Evolutionary conservation across 1,284 basidiomycete species (phyloP).

Genomic region (Heterobasidion annosum): DNA sequence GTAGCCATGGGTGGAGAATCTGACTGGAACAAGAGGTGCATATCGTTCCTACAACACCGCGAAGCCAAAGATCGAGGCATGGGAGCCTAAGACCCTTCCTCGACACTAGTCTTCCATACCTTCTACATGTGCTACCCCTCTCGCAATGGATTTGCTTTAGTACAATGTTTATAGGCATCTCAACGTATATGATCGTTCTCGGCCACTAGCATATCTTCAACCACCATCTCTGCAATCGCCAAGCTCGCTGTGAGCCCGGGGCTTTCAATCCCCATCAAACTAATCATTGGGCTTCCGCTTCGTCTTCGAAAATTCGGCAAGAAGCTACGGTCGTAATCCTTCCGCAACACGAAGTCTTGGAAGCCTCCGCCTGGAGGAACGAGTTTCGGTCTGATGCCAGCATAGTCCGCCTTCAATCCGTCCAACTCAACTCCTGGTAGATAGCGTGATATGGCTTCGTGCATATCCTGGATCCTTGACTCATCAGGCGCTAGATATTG

Average conservation of each 20-base stretch:
- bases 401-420: slow-evolving; percentile 81
- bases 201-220: slow-evolving; percentile 43
- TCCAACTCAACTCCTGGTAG: slow-evolving; percentile 62
- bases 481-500: slow-evolving; percentile 60
- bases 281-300: slow-evolving; percentile 50
- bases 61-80: slow-evolving; percentile 71
- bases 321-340: slow-evolving; percentile 27
- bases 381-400: slow-evolving; percentile 88
- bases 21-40: slow-evolving; percentile 87
- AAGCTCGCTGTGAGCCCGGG: slow-evolving; percentile 70
- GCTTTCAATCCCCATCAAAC: slow-evolving; percentile 70
- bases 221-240: slow-evolving; percentile 66
- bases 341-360: slow-evolving; percentile 75
- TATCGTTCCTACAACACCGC: slow-evolving; percentile 86
- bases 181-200: not conserved
- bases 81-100: slow-evolving; percentile 69
- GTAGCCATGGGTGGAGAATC: slow-evolving; percentile 76
- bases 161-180: not conserved
- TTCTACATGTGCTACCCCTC: not conserved
- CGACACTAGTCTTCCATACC: slow-evolving; percentile 24
- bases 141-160: not conserved
- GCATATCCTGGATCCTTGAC: slow-evolving; percentile 56
- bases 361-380: slow-evolving; percentile 69
- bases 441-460: slow-evolving; percentile 60
- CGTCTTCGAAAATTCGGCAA: slow-evolving; percentile 8